Base-by-base conservation (phyloP, 306 rosid genomes). In the Fragaria iinumae region DNA sequence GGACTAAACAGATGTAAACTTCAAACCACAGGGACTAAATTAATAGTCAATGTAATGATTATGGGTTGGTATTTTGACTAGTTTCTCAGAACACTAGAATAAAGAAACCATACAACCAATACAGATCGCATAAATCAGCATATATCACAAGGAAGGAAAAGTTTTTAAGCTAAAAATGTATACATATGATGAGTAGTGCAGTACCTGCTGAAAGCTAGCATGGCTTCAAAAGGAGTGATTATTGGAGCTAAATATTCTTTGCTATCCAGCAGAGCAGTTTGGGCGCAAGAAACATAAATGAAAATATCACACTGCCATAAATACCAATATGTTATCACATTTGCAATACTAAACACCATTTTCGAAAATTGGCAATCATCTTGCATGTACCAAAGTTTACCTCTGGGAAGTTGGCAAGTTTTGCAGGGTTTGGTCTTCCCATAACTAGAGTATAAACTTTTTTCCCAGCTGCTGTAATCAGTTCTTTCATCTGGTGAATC, bases 321-420 rank as follows among this genome's bases (percentile, higher is more conserved):
- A 68, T 63, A 39, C 77, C 72, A 53, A 14, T 11, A 59, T 74
- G 76, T 82, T 47, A 73, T 77, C 39, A 79, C 47, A 41, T 56
- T 43, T 5, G 47, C 0, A 14, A 72, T 79, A 74, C 47, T n/a
- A 44, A 76, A 67, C 36, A 36, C 50, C 76, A 23, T 36, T n/a
- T 21, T 5, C 65, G 47, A 29, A 11, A 9, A 48, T 2, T 32
- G 14, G 13, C 8, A 25, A 21, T 44, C 11, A 48, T 74, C 68
- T 44, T 53, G 64, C 44, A 14, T 11, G 41, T 64, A 59, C 52
- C 23, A 55, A 57, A 81, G 49, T 53, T 87, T 72, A 93, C 98
- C 98, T 91, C 97, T 9, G 98, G 97, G 75, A 91, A 94, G 88
- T 94, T 94, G 50, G 98, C 97, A 80, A 94, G 97, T 84, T 94